Evolutionary conservation across 129 eudicot genomes (phyloP).

Genomic region (Arctium lappa): DNA sequence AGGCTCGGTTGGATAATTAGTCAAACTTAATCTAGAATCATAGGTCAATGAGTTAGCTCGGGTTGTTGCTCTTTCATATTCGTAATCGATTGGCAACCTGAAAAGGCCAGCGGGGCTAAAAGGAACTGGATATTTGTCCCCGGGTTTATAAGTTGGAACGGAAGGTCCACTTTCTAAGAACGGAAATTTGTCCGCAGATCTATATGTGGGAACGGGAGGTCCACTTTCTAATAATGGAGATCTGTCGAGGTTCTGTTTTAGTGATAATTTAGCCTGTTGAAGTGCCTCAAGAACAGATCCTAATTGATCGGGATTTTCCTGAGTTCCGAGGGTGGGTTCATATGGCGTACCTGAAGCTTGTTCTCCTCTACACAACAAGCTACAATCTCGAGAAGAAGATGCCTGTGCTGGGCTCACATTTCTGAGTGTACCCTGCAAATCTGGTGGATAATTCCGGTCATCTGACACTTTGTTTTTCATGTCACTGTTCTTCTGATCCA

Average conservation of each 20-base stretch:
- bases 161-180: slow-evolving; percentile 13
- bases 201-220: background rate
- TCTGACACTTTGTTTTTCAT: slow-evolving; percentile 9
- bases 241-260: slow-evolving; percentile 48
- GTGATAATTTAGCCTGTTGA: slow-evolving; percentile 66
- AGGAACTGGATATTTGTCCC: slow-evolving; percentile 49
- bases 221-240: slow-evolving; percentile 29
- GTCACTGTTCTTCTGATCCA: slow-evolving; percentile 15
- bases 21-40: slow-evolving; percentile 34
- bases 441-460: slow-evolving; percentile 19
- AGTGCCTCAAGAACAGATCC: slow-evolving; percentile 81
- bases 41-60: slow-evolving; percentile 23
- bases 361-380: slow-evolving; percentile 4
- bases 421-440: slow-evolving; percentile 2
- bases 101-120: slow-evolving; percentile 53
- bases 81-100: slow-evolving; percentile 74
- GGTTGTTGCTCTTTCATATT: slow-evolving; percentile 29
- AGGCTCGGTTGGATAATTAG: slow-evolving; percentile 29
- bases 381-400: slow-evolving; percentile 18
- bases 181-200: background rate
- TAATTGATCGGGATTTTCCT: slow-evolving; percentile 31
- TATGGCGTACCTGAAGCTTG: slow-evolving; percentile 20
- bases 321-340: slow-evolving; percentile 38
- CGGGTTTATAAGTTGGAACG: slow-evolving; percentile 19
- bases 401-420: slow-evolving; percentile 4